Percentiles rank a stretch among this genome's conserved stretches.
Conservation (phyloP, 768 basidiomycete species). For the Suillus luteus region DNA sequence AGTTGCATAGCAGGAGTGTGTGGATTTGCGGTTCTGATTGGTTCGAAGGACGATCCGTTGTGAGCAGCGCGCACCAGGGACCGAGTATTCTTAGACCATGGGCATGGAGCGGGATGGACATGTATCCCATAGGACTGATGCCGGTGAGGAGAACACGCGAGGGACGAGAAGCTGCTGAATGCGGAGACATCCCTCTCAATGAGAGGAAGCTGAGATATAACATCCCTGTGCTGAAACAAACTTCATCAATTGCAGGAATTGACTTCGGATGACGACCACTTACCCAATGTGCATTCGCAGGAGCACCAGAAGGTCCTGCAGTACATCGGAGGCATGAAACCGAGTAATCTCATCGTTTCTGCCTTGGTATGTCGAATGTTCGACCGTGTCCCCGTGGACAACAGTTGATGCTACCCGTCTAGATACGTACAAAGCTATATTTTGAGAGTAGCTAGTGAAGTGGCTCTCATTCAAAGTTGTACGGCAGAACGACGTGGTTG, state of each 20-base stretch:
- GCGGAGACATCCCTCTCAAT: background rate
- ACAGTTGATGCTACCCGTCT: background rate
- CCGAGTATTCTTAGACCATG: background rate
- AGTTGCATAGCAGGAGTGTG: background rate
- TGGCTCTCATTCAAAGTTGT: background rate
- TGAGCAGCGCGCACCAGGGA: background rate
- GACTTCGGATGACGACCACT: background rate
- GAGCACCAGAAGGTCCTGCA: background rate
- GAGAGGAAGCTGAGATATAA: constrained; percentile 2
- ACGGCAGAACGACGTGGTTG: background rate
- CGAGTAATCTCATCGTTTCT: background rate
- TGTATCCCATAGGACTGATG: background rate
- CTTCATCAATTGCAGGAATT: background rate
- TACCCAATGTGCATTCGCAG: background rate
- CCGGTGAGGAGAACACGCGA: background rate
- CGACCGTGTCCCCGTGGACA: background rate
- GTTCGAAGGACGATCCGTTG: background rate
- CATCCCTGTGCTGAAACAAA: background rate
- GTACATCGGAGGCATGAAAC: background rate
- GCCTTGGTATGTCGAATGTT: background rate
- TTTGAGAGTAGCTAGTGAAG: background rate
- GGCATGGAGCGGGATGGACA: background rate
- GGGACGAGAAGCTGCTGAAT: background rate
- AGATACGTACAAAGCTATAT: background rate
- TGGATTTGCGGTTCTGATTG: background rate